Evolutionary conservation across 73 alveolate species (phyloP), one percentile per base, ranked within the genome.

Genomic region (Loxodes magnus): DNA sequence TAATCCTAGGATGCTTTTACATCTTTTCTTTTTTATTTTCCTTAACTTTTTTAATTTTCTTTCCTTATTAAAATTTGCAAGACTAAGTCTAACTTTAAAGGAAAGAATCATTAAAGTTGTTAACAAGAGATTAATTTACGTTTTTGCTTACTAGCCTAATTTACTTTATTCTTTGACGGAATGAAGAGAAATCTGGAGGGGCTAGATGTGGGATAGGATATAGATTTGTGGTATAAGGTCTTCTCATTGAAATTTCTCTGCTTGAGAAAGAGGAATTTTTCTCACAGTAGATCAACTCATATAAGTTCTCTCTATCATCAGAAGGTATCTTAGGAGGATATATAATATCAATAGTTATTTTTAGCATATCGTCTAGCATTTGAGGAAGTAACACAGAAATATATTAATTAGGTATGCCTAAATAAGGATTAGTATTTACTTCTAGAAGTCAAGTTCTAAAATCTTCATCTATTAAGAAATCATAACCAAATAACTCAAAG

Each of bases 351-450:
- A 85, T 50, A 2, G 79, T 69, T 20, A 84, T 48, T 64, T 80
- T 68, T 39, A 87, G 70, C 39, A 83, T 49, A 55, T 87, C 95
- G 38, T 84, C 92, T 27, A 87, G 68, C 97, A 87, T 83, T 63
- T 81, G 57, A 22, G 97, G 97, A 14, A 87, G 71, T 49, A 87
- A 38, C 27, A 56, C 63, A 29, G 52, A 59, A 25, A 87, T 79
- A 36, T 71, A 79, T 6, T 70, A 81, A 29, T 79, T 79, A 15
- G 90, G 83, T 14, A 46, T 82, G 34, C 88, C 90, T 46, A 89
- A 56, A 14, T 87, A 82, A 6, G 59, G 59, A 2, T 46, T 46
- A 10, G 59, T 46, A 19, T 46, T 46, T 12, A 46, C 59, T 24
- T 46, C 59, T 25, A 46, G 22, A 1, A 46, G 39, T 41, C 59